A percentile compares a stretch with the other conserved stretches of the same genome.
phyloP scores from a whole-genome alignment of 164 flowering plant species.

The Magnolia sinica region DNA sequence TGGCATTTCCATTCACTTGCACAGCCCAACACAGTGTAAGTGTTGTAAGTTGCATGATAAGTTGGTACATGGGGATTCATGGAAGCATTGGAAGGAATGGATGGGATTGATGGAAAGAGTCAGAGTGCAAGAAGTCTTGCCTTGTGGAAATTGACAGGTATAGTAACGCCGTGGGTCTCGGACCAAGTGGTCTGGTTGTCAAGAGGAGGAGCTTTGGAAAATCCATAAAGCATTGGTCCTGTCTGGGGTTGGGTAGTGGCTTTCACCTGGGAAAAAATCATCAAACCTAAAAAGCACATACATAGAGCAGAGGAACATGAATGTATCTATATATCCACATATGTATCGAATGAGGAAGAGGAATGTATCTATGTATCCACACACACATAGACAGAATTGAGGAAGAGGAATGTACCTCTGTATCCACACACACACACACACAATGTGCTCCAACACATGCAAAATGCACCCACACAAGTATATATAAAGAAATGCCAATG shows the following conservation, averaged over 20 bases:
- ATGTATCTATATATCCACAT: background rate
- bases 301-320: background rate
- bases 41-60: background rate
- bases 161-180: slow-evolving; percentile 32
- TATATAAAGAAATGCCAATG: no score
- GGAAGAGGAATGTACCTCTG: background rate
- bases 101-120: background rate
- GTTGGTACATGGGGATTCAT: no score
- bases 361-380: background rate
- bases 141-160: slow-evolving; percentile 38
- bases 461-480: background rate
- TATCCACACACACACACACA: no score
- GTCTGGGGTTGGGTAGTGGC: slow-evolving; percentile 24
- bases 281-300: background rate
- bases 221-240: slow-evolving; percentile 53
- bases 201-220: slow-evolving; percentile 39
- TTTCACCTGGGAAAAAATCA: slow-evolving; percentile 33
- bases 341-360: background rate
- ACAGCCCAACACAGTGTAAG: background rate
- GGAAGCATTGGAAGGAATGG: background rate
- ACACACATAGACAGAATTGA: background rate
- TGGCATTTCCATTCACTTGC: background rate
- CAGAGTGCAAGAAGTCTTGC: slow-evolving; percentile 21
- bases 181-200: slow-evolving; percentile 46
- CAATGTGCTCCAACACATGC: background rate